A percentile compares a stretch with the other conserved stretches of the same genome.
These are phyloP conservation scores for Ogataea chonburiensis DNA, from an alignment of 805 yeast genomes.

Conservation along the genomic window DNA sequence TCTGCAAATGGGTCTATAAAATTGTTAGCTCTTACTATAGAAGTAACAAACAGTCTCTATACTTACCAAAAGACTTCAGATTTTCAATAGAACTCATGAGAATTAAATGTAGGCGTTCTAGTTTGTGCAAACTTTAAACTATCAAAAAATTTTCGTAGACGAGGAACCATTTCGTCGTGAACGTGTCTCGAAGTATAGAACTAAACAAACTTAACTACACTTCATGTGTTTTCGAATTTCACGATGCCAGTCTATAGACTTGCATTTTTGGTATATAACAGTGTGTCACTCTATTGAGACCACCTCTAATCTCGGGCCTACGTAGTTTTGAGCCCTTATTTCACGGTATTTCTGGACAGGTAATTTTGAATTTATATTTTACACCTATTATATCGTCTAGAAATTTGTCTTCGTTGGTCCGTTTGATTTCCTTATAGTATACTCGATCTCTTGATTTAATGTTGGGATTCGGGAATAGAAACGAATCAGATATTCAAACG, in stretches of 20 bases:
- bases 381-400: neutral
- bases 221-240: too few relatives aligned
- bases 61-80: constrained; percentile 69
- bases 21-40: constrained; percentile 1
- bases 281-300: too few relatives aligned
- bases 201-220: too few relatives aligned
- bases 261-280: neutral
- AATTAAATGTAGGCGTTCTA: too few relatives aligned
- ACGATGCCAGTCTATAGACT: too few relatives aligned
- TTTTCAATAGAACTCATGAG: constrained; percentile 90
- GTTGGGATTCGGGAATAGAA: constrained; percentile 25
- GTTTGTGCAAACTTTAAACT: neutral
- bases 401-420: too few relatives aligned
- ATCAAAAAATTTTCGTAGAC: constrained; percentile 5
- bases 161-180: neutral
- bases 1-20: constrained; percentile 93
- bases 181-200: too few relatives aligned
- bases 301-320: too few relatives aligned
- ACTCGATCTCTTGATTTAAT: constrained; percentile 8
- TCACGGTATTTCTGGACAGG: neutral
- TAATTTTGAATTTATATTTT: constrained; percentile 1
- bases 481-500: constrained; percentile 41
- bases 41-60: neutral
- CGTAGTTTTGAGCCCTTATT: constrained; percentile 7
- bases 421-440: too few relatives aligned